phyloP scores from a whole-genome alignment of 2,329 filamentous ascomycete genomes.

The Xylaria sp. region DNA sequence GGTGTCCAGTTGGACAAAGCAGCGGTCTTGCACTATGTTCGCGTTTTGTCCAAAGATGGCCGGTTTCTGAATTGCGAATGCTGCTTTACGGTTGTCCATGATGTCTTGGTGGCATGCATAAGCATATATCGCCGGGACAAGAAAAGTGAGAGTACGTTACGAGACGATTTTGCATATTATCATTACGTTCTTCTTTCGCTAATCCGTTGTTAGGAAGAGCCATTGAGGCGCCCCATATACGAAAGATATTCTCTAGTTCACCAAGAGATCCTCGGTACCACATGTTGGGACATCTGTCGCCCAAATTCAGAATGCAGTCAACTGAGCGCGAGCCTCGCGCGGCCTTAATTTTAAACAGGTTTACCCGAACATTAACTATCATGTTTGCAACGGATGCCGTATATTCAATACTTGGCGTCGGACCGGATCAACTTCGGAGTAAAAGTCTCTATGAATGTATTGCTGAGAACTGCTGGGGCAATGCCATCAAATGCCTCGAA shows the following conservation, averaged over 20 bases:
- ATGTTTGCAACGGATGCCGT: constrained; percentile 88
- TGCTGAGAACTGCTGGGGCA: constrained; percentile 76
- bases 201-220: constrained; percentile 69
- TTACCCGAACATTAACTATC: constrained; percentile 82
- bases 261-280: constrained; percentile 86
- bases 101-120: constrained; percentile 86
- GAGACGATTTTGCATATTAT: constrained; percentile 20
- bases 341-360: constrained; percentile 85
- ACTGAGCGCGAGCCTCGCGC: constrained; percentile 81
- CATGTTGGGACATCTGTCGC: constrained; percentile 86
- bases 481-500: constrained; percentile 82
- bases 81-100: constrained; percentile 88
- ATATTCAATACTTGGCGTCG: constrained; percentile 77
- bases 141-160: constrained; percentile 76
- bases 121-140: constrained; percentile 77
- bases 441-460: constrained; percentile 92
- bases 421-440: constrained; percentile 74
- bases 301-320: constrained; percentile 75
- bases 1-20: constrained; percentile 84
- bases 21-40: constrained; percentile 82
- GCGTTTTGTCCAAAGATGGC: constrained; percentile 73
- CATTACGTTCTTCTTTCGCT: constrained; percentile 6
- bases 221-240: constrained; percentile 79
- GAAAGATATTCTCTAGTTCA: constrained; percentile 82
- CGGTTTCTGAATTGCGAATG: constrained; percentile 85